These are phyloP conservation scores for Rhizophora mangle DNA, from an alignment of 345 rosid species.

Conservation along the genomic window DNA sequence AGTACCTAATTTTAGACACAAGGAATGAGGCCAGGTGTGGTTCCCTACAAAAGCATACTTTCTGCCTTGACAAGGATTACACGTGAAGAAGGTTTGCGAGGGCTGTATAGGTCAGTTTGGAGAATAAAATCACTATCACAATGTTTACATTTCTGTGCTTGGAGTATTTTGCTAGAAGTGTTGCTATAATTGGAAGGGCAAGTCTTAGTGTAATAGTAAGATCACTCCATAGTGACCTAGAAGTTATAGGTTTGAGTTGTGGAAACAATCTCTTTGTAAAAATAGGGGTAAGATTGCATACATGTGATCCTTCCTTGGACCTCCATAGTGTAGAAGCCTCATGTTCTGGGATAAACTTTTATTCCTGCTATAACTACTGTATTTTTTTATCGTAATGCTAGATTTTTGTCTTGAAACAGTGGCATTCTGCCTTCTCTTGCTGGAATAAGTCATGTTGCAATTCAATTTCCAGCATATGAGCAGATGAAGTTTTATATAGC, in stretches of 20 bases:
- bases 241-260: too few species aligned
- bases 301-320: too few species aligned
- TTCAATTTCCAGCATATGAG: slow-evolving; percentile 94
- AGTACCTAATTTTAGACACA: slow-evolving; percentile 34
- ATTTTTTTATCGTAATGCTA: slow-evolving; percentile 1
- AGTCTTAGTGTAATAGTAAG: too few species aligned
- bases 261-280: too few species aligned
- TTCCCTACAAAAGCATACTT: slow-evolving; percentile 71
- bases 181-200: neutral
- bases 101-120: slow-evolving; percentile 74
- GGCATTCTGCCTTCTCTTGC: slow-evolving; percentile 90
- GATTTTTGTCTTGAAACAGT: slow-evolving; percentile 49
- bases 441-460: slow-evolving; percentile 91
- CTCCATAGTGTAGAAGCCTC: too few species aligned
- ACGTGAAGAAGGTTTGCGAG: slow-evolving; percentile 83
- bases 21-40: slow-evolving; percentile 66
- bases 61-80: slow-evolving; percentile 79
- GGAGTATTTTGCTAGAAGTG: slow-evolving; percentile 6
- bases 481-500: slow-evolving; percentile 83
- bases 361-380: too few species aligned
- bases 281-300: too few species aligned
- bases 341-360: neutral
- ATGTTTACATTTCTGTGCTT: neutral
- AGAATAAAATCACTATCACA: neutral
- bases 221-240: too few species aligned